A percentile compares a stretch with the other conserved stretches of the same genome.
These are phyloP conservation scores for Cyclotella cryptica DNA, from an alignment of 108 stramenopile genomes.

Conservation along the genomic window DNA sequence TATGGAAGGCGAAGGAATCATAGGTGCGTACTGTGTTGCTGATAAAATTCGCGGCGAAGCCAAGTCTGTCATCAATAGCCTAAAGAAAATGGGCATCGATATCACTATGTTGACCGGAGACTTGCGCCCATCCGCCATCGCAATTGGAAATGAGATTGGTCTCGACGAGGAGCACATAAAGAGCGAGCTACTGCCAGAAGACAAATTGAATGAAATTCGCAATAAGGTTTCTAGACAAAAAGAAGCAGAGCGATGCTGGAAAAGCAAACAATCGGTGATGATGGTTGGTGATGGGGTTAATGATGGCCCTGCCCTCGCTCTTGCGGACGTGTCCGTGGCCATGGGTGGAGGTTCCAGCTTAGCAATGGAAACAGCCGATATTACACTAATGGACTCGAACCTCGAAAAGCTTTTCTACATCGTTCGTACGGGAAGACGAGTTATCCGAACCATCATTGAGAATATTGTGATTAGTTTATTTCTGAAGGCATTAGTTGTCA, in stretches of 20 bases:
- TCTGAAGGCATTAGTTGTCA: conserved; percentile 70
- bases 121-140: conserved; percentile 76
- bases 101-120: conserved; percentile 97
- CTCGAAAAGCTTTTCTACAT: conserved; percentile 69
- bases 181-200: conserved; percentile 74
- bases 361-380: conserved; percentile 91
- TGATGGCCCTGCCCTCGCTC: conserved; percentile 94
- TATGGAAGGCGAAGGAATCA: conserved; percentile 76
- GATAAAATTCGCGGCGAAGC: conserved; percentile 75
- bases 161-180: conserved; percentile 53
- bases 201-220: conserved; percentile 62
- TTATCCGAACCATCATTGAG: conserved; percentile 71
- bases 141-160: conserved; percentile 78
- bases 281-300: conserved; percentile 98
- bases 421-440: conserved; percentile 66
- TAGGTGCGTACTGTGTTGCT: conserved; percentile 74
- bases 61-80: conserved; percentile 52
- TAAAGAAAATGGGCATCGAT: conserved; percentile 78
- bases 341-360: conserved; percentile 97
- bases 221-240: conserved; percentile 28
- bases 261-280: conserved; percentile 45
- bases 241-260: conserved; percentile 26
- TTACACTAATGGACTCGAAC: conserved; percentile 80
- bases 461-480: conserved; percentile 74
- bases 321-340: conserved; percentile 94